Conservation (phyloP, 495 filamentous ascomycete species). For the Podospora pseudocomata region DNA sequence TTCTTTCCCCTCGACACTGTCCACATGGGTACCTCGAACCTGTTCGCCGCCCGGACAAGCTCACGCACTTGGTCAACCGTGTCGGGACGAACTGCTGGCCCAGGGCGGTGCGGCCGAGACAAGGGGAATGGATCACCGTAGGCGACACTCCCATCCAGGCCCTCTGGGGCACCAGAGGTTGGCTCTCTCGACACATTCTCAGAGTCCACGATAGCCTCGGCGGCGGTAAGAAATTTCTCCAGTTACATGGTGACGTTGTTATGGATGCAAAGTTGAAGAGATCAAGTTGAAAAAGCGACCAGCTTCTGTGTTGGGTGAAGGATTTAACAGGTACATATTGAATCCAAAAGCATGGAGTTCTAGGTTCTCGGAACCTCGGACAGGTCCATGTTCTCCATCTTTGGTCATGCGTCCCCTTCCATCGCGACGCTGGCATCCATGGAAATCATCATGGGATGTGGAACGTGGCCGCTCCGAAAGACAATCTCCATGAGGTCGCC, state of each 20-base stretch:
- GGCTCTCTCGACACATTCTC: not conserved
- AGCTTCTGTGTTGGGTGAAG: too few species aligned
- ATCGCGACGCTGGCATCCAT: too few species aligned
- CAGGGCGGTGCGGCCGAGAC: not conserved
- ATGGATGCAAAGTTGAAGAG: too few species aligned
- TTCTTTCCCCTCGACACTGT: slow-evolving; percentile 52
- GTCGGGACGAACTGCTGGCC: slow-evolving; percentile 24
- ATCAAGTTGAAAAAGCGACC: too few species aligned
- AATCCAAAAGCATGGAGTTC: too few species aligned
- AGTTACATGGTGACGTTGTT: not conserved
- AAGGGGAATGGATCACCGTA: not conserved
- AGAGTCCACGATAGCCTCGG: not conserved
- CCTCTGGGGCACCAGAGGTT: not conserved
- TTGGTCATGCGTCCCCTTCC: too few species aligned
- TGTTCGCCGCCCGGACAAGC: slow-evolving; percentile 44
- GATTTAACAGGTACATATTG: too few species aligned
- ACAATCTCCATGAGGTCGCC: too few species aligned
- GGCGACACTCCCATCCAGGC: not conserved
- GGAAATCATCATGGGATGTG: too few species aligned
- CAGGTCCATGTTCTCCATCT: too few species aligned
- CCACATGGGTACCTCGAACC: slow-evolving; percentile 48
- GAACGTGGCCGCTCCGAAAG: too few species aligned
- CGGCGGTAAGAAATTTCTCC: not conserved
- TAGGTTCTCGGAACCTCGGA: too few species aligned
- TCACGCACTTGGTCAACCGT: slow-evolving; percentile 45